A percentile compares a stretch with the other conserved stretches of the same genome.
phyloP scores from a whole-genome alignment of 345 rosid genomes.

The Gynandropsis gynandra region DNA sequence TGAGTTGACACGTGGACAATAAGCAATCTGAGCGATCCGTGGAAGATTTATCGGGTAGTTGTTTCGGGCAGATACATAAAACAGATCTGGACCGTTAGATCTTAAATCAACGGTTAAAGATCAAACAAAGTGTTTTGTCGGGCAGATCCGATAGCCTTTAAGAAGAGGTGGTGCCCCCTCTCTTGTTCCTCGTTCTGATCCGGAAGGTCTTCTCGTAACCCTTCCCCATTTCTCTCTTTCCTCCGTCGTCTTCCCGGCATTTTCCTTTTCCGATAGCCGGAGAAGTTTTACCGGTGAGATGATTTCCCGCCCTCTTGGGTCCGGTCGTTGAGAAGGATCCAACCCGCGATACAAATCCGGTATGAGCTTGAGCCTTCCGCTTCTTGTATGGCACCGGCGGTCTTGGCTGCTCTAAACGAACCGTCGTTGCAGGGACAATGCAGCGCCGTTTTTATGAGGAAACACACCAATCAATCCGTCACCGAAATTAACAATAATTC shows the following conservation, averaged over 20 bases:
- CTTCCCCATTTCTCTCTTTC: background rate
- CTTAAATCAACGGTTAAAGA: conserved; percentile 5
- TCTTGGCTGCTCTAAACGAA: conserved; percentile 21
- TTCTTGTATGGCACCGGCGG: conserved; percentile 24
- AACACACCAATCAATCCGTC: conserved; percentile 20
- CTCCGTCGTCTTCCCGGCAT: background rate
- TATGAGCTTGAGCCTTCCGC: conserved; percentile 16
- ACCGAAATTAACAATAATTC: conserved; percentile 4
- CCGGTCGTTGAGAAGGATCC: background rate
- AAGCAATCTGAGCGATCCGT: conserved; percentile 22
- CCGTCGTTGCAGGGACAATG: conserved; percentile 25
- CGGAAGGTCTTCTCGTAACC: conserved; percentile 9
- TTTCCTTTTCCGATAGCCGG: background rate
- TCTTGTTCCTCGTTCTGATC: conserved; percentile 18
- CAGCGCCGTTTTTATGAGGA: conserved; percentile 24
- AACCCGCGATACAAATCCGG: background rate
- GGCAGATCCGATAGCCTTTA: conserved; percentile 26
- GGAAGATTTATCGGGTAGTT: conserved; percentile 20
- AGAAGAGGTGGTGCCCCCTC: conserved; percentile 22
- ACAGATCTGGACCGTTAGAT: conserved; percentile 19
- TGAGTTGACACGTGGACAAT: conserved; percentile 11
- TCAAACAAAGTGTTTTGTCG: background rate
- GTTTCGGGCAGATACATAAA: conserved; percentile 6
- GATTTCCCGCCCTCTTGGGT: conserved; percentile 12
- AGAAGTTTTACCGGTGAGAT: conserved; percentile 8